Conservation (phyloP, 1,139 yeast genomes). For the Blastobotrys serpentis region DNA sequence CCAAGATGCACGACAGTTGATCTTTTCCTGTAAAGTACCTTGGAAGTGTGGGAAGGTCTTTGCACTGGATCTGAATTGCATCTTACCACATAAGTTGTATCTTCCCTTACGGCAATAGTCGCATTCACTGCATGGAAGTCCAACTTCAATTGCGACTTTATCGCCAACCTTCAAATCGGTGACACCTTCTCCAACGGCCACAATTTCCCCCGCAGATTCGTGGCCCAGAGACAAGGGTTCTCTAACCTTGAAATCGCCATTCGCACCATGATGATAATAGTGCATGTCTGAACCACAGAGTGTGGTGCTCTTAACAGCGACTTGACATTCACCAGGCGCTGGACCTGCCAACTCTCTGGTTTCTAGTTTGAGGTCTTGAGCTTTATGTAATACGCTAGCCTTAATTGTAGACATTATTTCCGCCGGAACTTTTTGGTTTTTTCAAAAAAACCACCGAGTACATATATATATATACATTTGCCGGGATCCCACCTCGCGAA, state of each 20-base stretch:
- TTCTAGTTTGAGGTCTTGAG: constrained; percentile 25
- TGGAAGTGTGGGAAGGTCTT: constrained; percentile 63
- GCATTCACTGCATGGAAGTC: constrained; percentile 74
- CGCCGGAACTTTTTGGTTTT: too few species aligned
- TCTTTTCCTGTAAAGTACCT: constrained; percentile 73
- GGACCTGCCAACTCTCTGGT: constrained; percentile 30
- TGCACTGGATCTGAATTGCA: constrained; percentile 79
- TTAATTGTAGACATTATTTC: constrained; percentile 17
- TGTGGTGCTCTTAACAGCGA: constrained; percentile 70
- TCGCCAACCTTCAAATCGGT: constrained; percentile 41
- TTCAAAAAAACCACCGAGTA: too few species aligned
- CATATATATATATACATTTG: constrained; percentile 1
- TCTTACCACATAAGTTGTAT: constrained; percentile 77
- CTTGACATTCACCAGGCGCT: constrained; percentile 42
- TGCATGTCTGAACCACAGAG: constrained; percentile 90
- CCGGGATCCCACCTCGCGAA: background rate
- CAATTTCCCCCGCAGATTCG: constrained; percentile 69
- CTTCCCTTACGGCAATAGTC: constrained; percentile 71
- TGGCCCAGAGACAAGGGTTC: constrained; percentile 53
- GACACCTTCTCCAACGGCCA: constrained; percentile 63
- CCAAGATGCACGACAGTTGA: constrained; percentile 75
- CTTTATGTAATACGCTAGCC: constrained; percentile 26
- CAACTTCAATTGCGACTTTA: constrained; percentile 70
- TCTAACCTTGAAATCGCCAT: constrained; percentile 50
- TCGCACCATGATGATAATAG: constrained; percentile 74